Evolutionary conservation across 495 filamentous ascomycete species (phyloP).

Genomic region (Penicillium crystallinum): DNA sequence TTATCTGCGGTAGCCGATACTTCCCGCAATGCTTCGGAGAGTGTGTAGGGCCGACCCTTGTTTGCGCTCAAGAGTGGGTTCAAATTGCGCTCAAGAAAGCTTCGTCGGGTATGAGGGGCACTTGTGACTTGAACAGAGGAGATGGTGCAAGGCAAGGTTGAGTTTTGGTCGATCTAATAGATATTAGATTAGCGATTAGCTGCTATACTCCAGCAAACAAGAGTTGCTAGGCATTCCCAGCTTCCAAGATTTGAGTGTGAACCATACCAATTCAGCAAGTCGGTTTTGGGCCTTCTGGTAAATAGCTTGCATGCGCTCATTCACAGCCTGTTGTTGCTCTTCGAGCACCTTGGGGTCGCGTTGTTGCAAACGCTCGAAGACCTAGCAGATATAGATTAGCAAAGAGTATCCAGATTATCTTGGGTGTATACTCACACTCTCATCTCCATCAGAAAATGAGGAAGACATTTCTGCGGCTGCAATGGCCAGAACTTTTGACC

Average conservation of each 20-base stretch:
- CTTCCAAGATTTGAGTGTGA: background rate
- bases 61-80: slow-evolving; percentile 68
- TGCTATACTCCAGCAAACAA: slow-evolving; percentile 3
- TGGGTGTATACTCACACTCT: slow-evolving; percentile 25
- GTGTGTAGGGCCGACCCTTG: slow-evolving; percentile 61
- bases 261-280: slow-evolving; percentile 49
- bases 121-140: slow-evolving; percentile 75
- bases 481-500: slow-evolving; percentile 28
- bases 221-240: background rate
- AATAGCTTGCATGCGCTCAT: slow-evolving; percentile 57
- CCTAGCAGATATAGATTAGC: slow-evolving; percentile 33
- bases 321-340: slow-evolving; percentile 56
- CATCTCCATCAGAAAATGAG: slow-evolving; percentile 39
- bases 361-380: slow-evolving; percentile 61
- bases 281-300: slow-evolving; percentile 61
- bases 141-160: slow-evolving; percentile 73
- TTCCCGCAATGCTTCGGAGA: slow-evolving; percentile 69
- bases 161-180: slow-evolving; percentile 68
- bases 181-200: slow-evolving; percentile 12
- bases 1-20: slow-evolving; percentile 63
- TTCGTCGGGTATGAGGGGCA: slow-evolving; percentile 67
- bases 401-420: background rate
- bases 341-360: slow-evolving; percentile 57
- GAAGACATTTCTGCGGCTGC: slow-evolving; percentile 42
- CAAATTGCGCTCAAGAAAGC: slow-evolving; percentile 76